Base-by-base conservation (phyloP, 2,329 filamentous ascomycete genomes). In the Pseudonectria foliicola region DNA sequence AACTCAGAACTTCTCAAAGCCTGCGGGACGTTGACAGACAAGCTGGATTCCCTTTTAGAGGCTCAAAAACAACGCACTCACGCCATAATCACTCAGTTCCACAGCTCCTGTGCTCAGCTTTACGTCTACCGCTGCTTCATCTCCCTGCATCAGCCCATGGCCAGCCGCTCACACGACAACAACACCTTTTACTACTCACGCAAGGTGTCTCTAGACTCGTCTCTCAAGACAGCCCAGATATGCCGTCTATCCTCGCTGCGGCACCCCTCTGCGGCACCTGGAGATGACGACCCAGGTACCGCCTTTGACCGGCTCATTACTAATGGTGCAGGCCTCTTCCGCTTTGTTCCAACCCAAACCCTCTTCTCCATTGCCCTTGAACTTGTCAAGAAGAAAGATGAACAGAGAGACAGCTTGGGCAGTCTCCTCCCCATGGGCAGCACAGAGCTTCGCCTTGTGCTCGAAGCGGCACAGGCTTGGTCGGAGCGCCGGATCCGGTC, bases 121-220 rank as follows among this genome's bases (percentile, higher is more conserved):
- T 51, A 65, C 35, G 53, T 66, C 3, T 66, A 70, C 34, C 66
- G 66, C 14, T 68, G 63, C 42, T 67, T 71, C 45, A 59, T 78
- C 10, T 63, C 67, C 1, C 63, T 81, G 0, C 75, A 81, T 42
- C 68, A 72, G 25, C 66, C 67, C 0, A 66, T 68, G 53, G 59
- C 71, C 16, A 50, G 54, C 6, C 56, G 60, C 11, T 66, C 70
- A 0, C 57, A 64, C 10, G 53, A 61, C 2, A 61, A 73, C 26
- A 66, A 69, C 1, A 59, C 61, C 2, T 73, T 67, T 41, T 71
- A 71, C 50, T 75, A 71, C 50, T 74, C 70, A 0, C 63, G 69
- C 13, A 72, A 73, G 39, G 63, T 71, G 32, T 63, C 61, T 27
- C 57, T 70, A 8, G 68, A 71, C 45, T 60, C 57, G 8, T 60